phyloP scores from a whole-genome alignment of 352 stramenopile species.

The Blastocystis sp. region DNA sequence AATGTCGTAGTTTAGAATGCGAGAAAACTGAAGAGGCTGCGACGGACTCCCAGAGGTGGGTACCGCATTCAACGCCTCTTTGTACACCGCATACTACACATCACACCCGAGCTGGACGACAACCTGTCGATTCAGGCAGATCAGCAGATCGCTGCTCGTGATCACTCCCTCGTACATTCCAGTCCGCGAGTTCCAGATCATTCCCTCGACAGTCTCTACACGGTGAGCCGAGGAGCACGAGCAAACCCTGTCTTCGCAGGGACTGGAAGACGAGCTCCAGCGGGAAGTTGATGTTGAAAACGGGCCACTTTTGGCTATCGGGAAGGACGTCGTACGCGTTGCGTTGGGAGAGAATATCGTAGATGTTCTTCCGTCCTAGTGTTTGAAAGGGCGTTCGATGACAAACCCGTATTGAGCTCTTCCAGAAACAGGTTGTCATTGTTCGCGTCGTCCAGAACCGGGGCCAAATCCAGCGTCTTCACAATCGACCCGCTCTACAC shows the following conservation, averaged over 20 bases:
- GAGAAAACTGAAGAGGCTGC: constrained; percentile 15
- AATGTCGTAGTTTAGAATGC: constrained; percentile 53
- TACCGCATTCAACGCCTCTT: neutral
- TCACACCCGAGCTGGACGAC: neutral
- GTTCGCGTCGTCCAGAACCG: constrained; percentile 29
- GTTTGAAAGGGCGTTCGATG: neutral
- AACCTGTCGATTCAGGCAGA: constrained; percentile 48
- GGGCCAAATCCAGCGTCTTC: constrained; percentile 25
- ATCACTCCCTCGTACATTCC: constrained; percentile 66
- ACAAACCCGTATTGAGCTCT: constrained; percentile 53
- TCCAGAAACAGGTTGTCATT: constrained; percentile 39
- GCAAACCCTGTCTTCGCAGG: constrained; percentile 30
- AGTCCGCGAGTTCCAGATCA: constrained; percentile 61
- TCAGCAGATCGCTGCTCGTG: constrained; percentile 70
- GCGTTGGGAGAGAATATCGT: constrained; percentile 64
- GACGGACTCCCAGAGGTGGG: neutral
- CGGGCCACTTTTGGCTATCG: constrained; percentile 44
- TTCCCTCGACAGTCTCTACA: constrained; percentile 45
- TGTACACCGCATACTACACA: constrained; percentile 48
- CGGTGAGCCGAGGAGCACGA: neutral
- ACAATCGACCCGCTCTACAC: constrained; percentile 35
- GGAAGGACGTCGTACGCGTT: constrained; percentile 55
- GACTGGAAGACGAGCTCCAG: constrained; percentile 67
- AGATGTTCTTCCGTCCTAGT: constrained; percentile 49
- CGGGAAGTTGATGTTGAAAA: constrained; percentile 69